Percentiles rank a stretch among this genome's conserved stretches.
Evolutionary conservation across 441 rosid genomes (phyloP).

Genomic region (Geranium incanum): DNA sequence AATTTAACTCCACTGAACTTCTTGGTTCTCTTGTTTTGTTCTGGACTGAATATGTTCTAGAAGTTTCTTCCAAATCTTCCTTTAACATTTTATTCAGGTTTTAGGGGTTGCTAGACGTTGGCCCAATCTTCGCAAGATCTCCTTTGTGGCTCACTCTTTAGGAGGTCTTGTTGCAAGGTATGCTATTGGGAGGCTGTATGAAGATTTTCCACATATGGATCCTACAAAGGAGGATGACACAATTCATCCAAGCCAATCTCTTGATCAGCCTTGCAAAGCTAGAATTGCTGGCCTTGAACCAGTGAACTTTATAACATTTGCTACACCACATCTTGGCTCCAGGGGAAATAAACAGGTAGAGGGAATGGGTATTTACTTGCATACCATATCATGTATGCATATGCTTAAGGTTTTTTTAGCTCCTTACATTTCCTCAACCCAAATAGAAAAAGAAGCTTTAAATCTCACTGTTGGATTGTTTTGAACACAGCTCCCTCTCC

Average conservation of each 20-base stretch:
- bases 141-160: constrained; percentile 88
- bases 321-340: constrained; percentile 95
- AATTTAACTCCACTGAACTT: not conserved
- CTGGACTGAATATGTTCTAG: not conserved
- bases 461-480: constrained; percentile 13
- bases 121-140: constrained; percentile 60
- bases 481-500: constrained; percentile 61
- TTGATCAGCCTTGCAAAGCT: constrained; percentile 32
- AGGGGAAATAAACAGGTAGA: constrained; percentile 80
- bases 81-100: constrained; percentile 40
- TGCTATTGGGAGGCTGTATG: constrained; percentile 77
- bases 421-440: not conserved
- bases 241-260: constrained; percentile 22
- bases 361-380: not conserved
- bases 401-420: not conserved
- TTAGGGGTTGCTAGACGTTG: constrained; percentile 49
- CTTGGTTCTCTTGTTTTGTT: not conserved
- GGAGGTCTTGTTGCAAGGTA: constrained; percentile 95
- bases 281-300: constrained; percentile 85
- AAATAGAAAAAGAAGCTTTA: not conserved
- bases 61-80: not conserved
- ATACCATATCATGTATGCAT: not conserved
- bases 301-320: constrained; percentile 83
- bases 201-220: constrained; percentile 24
- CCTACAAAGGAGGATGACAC: constrained; percentile 22